These are phyloP conservation scores for Malassezia dermatis DNA, from an alignment of 1,284 basidiomycete species.

Conservation along the genomic window DNA sequence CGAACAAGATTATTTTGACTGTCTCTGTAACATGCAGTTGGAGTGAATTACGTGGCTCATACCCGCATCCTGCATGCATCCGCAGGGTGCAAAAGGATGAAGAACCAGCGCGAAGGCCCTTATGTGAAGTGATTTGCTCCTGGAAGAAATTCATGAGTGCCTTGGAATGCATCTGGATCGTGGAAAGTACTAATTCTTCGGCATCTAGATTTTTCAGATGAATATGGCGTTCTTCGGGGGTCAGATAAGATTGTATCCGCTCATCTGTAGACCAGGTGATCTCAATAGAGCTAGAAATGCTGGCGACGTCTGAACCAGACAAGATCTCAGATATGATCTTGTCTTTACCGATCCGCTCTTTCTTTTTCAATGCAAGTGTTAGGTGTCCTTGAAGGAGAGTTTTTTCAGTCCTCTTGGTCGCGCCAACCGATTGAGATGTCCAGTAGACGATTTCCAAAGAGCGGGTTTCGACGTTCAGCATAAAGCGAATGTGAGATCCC, in stretches of 20 bases:
- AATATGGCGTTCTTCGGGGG: not conserved
- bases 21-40: slow-evolving; percentile 4
- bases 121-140: not conserved
- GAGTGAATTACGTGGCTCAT: slow-evolving; percentile 4
- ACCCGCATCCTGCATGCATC: not conserved
- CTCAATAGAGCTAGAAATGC: not conserved
- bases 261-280: slow-evolving; percentile 11
- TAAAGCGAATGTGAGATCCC: slow-evolving; percentile 26
- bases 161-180: slow-evolving; percentile 6
- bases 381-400: slow-evolving; percentile 3
- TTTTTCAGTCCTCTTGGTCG: not conserved
- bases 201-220: slow-evolving; percentile 2
- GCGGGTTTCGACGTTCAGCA: slow-evolving; percentile 18
- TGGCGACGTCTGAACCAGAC: not conserved
- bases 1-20: slow-evolving; percentile 7
- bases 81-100: slow-evolving; percentile 1
- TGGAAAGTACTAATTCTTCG: slow-evolving; percentile 1
- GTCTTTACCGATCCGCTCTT: not conserved
- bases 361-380: not conserved
- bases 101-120: not conserved
- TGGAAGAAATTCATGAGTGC: slow-evolving; percentile 9
- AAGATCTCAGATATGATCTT: slow-evolving; percentile 2
- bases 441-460: slow-evolving; percentile 29
- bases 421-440: not conserved
- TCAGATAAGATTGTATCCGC: not conserved